Base-by-base conservation (phyloP, 2,329 filamentous ascomycete genomes). In the Verticillium isaacii region DNA sequence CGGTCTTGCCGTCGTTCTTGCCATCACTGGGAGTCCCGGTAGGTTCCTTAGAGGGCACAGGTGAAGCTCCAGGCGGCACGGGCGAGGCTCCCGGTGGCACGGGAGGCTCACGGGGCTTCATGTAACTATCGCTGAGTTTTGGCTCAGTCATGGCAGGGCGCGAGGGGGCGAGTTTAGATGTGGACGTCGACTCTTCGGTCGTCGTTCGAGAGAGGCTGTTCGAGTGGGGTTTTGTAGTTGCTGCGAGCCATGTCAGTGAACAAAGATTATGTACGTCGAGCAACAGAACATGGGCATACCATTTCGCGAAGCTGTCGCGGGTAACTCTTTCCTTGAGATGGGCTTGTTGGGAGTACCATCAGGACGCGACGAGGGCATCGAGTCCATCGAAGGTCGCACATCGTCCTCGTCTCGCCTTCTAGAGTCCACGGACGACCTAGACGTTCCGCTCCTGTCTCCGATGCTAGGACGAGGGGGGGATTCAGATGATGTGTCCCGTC, bases 311-410 rank as follows among this genome's bases (percentile, higher is more conserved):
- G 73, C 71, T 19, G 69, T 69, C 11, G 74, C 61, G 5, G 82
- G 77, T 50, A 89, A 69, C 56, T 93, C 90, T 71, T 92, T 93
- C 67, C 89, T 82, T 12, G 85, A 68, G 63, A 90, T 83, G 23
- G 79, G 69, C 66, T 85, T 87, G 72, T 65, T 74, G 70, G 70
- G 70, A 60, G 72, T 71, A 50, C 71, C 71, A 39, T 80, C 75
- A 23, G 77, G 72, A 23, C 74, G 71, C 4, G 74, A 73, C 11
- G 78, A 78, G 50, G 74, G 69, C 59, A 75, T 72, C 3, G 80
- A 75, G 63, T 80, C 77, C 66, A 79, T 74, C 32, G 80, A 80
- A 12, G 73, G 73, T 54, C 78, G 76, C 29, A 73, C 69, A 8
- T 80, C 77, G n/a, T 81, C 79, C 8, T 85, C 84, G 8, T 89